phyloP scores from a whole-genome alignment of 306 rosid genomes.

The Quercus agrifolia region DNA sequence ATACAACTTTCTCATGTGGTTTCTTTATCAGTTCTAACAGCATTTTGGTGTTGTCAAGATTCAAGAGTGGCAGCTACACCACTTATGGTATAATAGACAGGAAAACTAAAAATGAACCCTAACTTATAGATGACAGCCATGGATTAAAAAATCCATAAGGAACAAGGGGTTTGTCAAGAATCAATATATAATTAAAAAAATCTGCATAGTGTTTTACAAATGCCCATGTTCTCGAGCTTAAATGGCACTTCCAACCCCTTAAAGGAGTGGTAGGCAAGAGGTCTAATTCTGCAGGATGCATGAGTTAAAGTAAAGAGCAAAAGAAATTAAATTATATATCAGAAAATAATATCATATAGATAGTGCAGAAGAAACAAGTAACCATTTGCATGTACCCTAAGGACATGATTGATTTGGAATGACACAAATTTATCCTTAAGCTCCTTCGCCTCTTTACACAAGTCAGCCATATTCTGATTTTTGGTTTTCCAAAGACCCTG shows the following conservation, averaged over 20 bases:
- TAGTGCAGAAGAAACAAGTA: background rate
- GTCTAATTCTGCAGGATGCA: too few species aligned
- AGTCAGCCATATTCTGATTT: slow-evolving; percentile 54
- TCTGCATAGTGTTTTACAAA: too few species aligned
- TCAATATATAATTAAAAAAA: too few species aligned
- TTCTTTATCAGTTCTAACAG: background rate
- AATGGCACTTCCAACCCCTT: too few species aligned
- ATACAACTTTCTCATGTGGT: background rate
- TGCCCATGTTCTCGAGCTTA: too few species aligned
- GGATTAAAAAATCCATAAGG: too few species aligned
- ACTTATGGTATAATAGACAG: too few species aligned
- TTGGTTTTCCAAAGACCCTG: slow-evolving; percentile 71
- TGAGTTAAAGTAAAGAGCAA: too few species aligned
- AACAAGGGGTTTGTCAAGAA: too few species aligned
- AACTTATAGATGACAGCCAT: too few species aligned
- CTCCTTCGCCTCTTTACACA: slow-evolving; percentile 62
- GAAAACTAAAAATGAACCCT: too few species aligned
- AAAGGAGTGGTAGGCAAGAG: too few species aligned
- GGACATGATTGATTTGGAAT: slow-evolving; percentile 67
- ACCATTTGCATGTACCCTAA: slow-evolving; percentile 49
- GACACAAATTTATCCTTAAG: slow-evolving; percentile 52
- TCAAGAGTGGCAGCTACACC: background rate
- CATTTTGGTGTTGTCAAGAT: background rate
- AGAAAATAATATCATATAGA: background rate
- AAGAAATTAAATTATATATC: background rate